Conservation (phyloP, 441 rosid species). For the Pelargonium exstipulatum region DNA sequence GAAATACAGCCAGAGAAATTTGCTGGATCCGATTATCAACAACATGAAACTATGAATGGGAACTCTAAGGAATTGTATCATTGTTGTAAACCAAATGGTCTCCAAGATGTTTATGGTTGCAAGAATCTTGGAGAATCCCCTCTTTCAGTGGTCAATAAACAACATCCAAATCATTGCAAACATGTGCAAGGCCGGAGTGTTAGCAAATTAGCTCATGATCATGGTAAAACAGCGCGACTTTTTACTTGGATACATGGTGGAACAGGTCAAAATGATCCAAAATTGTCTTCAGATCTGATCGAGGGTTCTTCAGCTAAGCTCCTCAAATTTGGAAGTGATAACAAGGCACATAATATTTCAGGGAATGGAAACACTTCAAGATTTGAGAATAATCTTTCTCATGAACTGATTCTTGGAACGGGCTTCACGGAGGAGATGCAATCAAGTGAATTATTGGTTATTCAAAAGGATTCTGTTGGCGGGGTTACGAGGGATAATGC, state of each 20-base stretch:
- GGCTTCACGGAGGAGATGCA: neutral
- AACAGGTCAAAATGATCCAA: constrained; percentile 9
- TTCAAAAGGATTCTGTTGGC: neutral
- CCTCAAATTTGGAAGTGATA: constrained; percentile 15
- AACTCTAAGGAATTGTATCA: constrained; percentile 10
- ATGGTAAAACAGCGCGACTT: constrained; percentile 7
- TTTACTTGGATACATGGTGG: constrained; percentile 12
- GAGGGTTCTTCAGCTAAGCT: constrained; percentile 11
- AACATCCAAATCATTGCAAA: constrained; percentile 6
- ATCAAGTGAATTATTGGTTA: constrained; percentile 6
- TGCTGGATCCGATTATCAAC: neutral
- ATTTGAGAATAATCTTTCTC: constrained; percentile 15
- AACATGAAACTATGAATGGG: constrained; percentile 4
- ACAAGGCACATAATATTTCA: constrained; percentile 3
- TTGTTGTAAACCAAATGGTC: constrained; percentile 1
- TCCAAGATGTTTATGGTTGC: constrained; percentile 9
- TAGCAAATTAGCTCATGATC: constrained; percentile 3
- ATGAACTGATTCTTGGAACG: neutral
- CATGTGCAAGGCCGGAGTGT: neutral
- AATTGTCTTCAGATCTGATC: constrained; percentile 15
- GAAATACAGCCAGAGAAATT: constrained; percentile 6
- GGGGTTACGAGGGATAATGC: constrained; percentile 11
- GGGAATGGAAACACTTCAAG: neutral
- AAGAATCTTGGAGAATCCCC: constrained; percentile 11
- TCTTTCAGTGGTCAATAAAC: constrained; percentile 10